Evolutionary conservation across 2,329 filamentous ascomycete species (phyloP).

Genomic region (Lachnellula willkommii): DNA sequence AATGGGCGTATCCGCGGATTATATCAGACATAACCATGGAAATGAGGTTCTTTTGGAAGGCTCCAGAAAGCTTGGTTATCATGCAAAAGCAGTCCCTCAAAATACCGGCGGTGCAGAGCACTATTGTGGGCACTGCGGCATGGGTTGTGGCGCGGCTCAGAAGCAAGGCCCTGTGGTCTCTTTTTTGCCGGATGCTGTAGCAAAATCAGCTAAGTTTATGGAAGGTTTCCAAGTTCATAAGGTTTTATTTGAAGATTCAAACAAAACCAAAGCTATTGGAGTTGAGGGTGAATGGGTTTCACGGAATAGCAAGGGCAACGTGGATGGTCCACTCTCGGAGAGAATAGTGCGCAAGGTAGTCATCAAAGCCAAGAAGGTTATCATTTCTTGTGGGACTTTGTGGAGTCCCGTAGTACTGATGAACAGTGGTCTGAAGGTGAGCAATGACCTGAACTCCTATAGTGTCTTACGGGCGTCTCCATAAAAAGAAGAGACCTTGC

Average conservation of each 20-base stretch:
- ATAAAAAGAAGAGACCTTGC: no score
- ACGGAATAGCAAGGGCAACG: slow-evolving; percentile 56
- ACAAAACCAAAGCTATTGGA: slow-evolving; percentile 55
- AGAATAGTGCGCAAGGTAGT: slow-evolving; percentile 55
- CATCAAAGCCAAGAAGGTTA: slow-evolving; percentile 73
- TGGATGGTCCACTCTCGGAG: slow-evolving; percentile 45
- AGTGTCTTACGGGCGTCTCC: no score
- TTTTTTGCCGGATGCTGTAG: slow-evolving; percentile 76
- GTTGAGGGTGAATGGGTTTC: slow-evolving; percentile 72
- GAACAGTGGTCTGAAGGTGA: slow-evolving; percentile 68
- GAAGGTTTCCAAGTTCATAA: slow-evolving; percentile 73
- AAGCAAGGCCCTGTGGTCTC: slow-evolving; percentile 76
- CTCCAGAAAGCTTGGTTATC: slow-evolving; percentile 66
- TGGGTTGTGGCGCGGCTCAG: slow-evolving; percentile 59
- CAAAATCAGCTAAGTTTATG: slow-evolving; percentile 68
- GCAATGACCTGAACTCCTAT: neutral
- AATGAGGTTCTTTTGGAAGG: slow-evolving; percentile 73
- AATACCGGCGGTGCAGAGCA: slow-evolving; percentile 73
- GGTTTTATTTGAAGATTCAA: slow-evolving; percentile 59
- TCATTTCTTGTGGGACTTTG: slow-evolving; percentile 71
- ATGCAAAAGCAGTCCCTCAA: slow-evolving; percentile 64
- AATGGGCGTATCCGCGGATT: slow-evolving; percentile 67
- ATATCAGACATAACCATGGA: slow-evolving; percentile 65
- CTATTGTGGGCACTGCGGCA: slow-evolving; percentile 61
- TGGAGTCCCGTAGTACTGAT: slow-evolving; percentile 71